phyloP scores from a whole-genome alignment of 164 flowering plant genomes.

The Vitis rotundifolia region DNA sequence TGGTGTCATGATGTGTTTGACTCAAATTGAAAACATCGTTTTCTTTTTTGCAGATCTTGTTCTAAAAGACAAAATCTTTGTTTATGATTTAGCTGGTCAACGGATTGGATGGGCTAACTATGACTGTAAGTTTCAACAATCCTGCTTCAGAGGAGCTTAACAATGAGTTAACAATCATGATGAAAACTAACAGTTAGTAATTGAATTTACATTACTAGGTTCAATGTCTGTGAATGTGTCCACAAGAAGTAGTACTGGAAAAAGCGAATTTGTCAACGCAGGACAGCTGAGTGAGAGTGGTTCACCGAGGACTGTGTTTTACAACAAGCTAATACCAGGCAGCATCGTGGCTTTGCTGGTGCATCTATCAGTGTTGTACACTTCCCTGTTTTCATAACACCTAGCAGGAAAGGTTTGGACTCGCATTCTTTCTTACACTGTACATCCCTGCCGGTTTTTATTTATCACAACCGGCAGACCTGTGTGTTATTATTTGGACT shows the following conservation, averaged over 20 bases:
- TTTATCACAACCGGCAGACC: constrained; percentile 10
- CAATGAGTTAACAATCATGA: background rate
- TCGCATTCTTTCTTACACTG: constrained; percentile 1
- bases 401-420: background rate
- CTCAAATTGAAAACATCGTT: too few relatives aligned
- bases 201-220: constrained; percentile 31
- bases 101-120: constrained; percentile 89
- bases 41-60: constrained; percentile 74
- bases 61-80: constrained; percentile 84
- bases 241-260: constrained; percentile 29
- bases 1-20: too few relatives aligned
- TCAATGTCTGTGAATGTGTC: constrained; percentile 67
- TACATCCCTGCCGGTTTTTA: constrained; percentile 12
- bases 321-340: constrained; percentile 12
- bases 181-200: background rate
- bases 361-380: constrained; percentile 14
- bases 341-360: constrained; percentile 14
- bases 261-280: constrained; percentile 46
- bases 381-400: constrained; percentile 27
- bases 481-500: background rate
- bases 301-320: constrained; percentile 17
- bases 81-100: constrained; percentile 83
- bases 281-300: constrained; percentile 46
- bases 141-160: background rate
- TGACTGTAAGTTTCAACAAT: constrained; percentile 57